These are phyloP conservation scores for Paecilomyces dactylethromorphus DNA, from an alignment of 2,329 filamentous ascomycete genomes.

Conservation along the genomic window DNA sequence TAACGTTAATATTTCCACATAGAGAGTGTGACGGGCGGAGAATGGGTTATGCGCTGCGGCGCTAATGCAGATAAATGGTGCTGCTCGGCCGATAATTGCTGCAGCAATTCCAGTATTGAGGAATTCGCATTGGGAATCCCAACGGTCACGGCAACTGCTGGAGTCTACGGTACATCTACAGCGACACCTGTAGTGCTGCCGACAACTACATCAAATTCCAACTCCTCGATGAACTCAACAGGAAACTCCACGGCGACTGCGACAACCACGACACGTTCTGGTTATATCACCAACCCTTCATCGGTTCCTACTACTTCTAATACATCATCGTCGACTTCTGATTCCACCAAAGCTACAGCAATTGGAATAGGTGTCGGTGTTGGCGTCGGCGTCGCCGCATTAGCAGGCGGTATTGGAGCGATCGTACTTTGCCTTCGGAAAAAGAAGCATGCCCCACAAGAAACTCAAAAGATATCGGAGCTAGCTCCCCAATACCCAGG, in stretches of 20 bases:
- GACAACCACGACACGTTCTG: background rate
- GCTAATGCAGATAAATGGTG: background rate
- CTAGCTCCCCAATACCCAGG: background rate
- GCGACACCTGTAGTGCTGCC: background rate
- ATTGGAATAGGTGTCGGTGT: background rate
- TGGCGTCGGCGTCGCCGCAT: background rate
- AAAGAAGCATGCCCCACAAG: background rate
- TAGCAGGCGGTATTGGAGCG: background rate
- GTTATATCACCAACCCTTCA: background rate
- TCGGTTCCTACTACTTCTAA: background rate
- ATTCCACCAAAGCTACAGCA: background rate
- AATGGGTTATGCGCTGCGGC: slow-evolving; percentile 4
- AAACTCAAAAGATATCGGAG: background rate
- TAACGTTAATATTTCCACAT: background rate
- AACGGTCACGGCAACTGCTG: background rate
- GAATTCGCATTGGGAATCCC: background rate
- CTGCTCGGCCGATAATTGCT: slow-evolving; percentile 4
- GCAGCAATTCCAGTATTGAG: background rate
- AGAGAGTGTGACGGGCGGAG: background rate
- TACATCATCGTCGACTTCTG: background rate
- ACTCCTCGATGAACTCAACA: background rate
- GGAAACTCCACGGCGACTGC: background rate
- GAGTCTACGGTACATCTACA: background rate
- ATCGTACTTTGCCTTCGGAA: background rate
- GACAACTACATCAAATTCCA: background rate